These are phyloP conservation scores for Elymus sibiricus DNA, from an alignment of 176 grass and related monocot species.

Conservation along the genomic window DNA sequence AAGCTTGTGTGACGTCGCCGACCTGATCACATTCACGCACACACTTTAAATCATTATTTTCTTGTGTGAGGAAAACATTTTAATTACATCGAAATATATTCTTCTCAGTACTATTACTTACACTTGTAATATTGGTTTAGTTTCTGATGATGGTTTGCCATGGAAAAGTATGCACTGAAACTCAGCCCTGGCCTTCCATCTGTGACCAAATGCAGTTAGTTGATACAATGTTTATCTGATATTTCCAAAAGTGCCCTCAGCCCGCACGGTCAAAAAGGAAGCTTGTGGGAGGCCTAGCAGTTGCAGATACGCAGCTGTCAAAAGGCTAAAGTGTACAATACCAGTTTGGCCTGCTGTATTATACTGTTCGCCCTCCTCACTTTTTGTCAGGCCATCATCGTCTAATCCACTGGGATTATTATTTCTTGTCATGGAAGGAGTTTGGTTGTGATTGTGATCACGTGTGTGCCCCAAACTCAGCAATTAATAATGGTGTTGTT, in stretches of 20 bases:
- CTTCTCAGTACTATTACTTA: too few relatives aligned
- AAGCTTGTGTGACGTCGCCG: too few relatives aligned
- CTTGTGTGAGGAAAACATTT: too few relatives aligned
- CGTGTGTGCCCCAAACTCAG: neutral
- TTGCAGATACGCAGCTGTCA: slow-evolving; percentile 22
- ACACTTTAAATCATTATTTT: too few relatives aligned
- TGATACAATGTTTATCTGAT: neutral
- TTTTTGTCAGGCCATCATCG: slow-evolving; percentile 18
- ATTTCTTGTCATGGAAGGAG: slow-evolving; percentile 13
- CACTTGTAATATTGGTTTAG: neutral
- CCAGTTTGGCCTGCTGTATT: neutral
- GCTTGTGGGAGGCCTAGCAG: neutral
- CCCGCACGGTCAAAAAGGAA: slow-evolving; percentile 10
- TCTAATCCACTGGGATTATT: slow-evolving; percentile 19
- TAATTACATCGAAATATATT: too few relatives aligned
- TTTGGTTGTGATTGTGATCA: slow-evolving; percentile 25
- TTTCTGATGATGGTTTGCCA: neutral
- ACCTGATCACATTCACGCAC: too few relatives aligned
- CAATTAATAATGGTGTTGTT: neutral
- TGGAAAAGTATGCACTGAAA: neutral
- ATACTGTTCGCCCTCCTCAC: slow-evolving; percentile 22
- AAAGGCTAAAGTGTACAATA: slow-evolving; percentile 26
- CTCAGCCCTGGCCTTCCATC: slow-evolving; percentile 10
- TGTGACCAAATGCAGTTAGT: slow-evolving; percentile 18
- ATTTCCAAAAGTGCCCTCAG: slow-evolving; percentile 11